Evolutionary conservation across 495 filamentous ascomycete genomes (phyloP).

Genomic region (Aspergillus asperescens): DNA sequence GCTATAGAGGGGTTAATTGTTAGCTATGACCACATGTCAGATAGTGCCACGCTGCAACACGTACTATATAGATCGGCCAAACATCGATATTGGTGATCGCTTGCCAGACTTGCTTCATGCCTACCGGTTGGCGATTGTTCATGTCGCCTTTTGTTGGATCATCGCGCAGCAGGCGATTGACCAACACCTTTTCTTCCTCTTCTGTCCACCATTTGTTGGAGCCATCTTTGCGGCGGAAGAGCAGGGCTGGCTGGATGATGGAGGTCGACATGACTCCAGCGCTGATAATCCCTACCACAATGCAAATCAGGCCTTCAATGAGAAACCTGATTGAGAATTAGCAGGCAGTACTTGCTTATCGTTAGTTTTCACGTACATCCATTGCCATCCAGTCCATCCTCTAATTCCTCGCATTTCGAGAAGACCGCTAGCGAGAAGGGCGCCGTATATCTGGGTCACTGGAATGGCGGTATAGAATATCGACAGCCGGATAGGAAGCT

Average conservation of each 20-base stretch:
- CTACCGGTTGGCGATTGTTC: slow-evolving; percentile 55
- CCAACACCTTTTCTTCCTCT: neutral
- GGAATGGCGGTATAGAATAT: slow-evolving; percentile 44
- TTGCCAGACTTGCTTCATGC: slow-evolving; percentile 40
- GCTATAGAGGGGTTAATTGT: neutral
- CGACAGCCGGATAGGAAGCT: slow-evolving; percentile 44
- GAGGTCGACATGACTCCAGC: slow-evolving; percentile 4
- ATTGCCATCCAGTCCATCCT: slow-evolving; percentile 47
- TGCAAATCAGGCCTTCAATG: slow-evolving; percentile 5
- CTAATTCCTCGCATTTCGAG: slow-evolving; percentile 46
- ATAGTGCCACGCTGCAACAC: neutral
- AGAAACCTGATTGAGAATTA: slow-evolving; percentile 1
- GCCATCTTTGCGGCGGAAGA: slow-evolving; percentile 10
- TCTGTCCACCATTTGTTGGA: slow-evolving; percentile 6
- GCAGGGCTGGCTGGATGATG: neutral
- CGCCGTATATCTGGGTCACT: slow-evolving; percentile 36
- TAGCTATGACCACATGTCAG: neutral
- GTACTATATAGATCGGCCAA: slow-evolving; percentile 41
- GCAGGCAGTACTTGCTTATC: neutral
- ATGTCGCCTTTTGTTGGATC: slow-evolving; percentile 66
- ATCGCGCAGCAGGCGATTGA: slow-evolving; percentile 39
- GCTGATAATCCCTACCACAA: slow-evolving; percentile 8
- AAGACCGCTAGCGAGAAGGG: slow-evolving; percentile 47
- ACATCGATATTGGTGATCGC: slow-evolving; percentile 50
- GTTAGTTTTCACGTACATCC: slow-evolving; percentile 38